A percentile compares a stretch with the other conserved stretches of the same genome.
Evolutionary conservation across 2,329 filamentous ascomycete genomes (phyloP).

Genomic region (Verticillium alfalfae): DNA sequence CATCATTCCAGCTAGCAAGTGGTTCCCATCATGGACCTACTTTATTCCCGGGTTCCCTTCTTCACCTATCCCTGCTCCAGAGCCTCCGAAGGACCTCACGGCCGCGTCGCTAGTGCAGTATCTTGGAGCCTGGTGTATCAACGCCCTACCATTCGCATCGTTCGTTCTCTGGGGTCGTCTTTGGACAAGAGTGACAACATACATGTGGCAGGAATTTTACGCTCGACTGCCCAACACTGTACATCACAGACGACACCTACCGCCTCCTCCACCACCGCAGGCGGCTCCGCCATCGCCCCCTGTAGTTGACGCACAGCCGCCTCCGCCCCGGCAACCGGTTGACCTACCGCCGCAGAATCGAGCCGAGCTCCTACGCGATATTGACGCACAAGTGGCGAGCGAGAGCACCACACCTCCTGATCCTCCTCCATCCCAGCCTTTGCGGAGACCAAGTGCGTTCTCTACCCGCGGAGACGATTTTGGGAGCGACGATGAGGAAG

Average conservation of each 20-base stretch:
- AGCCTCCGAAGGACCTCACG: constrained; percentile 31
- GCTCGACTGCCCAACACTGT: constrained; percentile 31
- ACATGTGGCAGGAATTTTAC: constrained; percentile 33
- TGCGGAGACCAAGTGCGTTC: constrained; percentile 39
- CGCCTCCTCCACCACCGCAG: constrained; percentile 12
- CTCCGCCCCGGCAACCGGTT: neutral
- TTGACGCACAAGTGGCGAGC: constrained; percentile 5
- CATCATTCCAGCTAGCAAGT: constrained; percentile 32
- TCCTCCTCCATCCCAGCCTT: constrained; percentile 21
- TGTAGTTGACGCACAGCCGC: constrained; percentile 1
- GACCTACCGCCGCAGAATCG: neutral
- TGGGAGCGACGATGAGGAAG: constrained; percentile 50
- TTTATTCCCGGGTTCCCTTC: constrained; percentile 49
- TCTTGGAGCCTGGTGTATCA: constrained; percentile 33
- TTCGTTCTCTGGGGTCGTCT: constrained; percentile 37
- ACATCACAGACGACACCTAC: constrained; percentile 17
- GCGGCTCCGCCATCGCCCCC: constrained; percentile 7
- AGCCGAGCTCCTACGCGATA: constrained; percentile 16
- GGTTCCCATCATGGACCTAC: constrained; percentile 40
- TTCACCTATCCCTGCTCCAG: constrained; percentile 44
- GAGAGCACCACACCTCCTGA: neutral
- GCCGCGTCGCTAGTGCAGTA: constrained; percentile 34
- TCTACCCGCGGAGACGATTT: constrained; percentile 46
- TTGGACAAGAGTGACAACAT: constrained; percentile 26
- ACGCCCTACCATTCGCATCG: constrained; percentile 39